Conservation (phyloP, 83 land plant species). For the Larix sibirica region DNA sequence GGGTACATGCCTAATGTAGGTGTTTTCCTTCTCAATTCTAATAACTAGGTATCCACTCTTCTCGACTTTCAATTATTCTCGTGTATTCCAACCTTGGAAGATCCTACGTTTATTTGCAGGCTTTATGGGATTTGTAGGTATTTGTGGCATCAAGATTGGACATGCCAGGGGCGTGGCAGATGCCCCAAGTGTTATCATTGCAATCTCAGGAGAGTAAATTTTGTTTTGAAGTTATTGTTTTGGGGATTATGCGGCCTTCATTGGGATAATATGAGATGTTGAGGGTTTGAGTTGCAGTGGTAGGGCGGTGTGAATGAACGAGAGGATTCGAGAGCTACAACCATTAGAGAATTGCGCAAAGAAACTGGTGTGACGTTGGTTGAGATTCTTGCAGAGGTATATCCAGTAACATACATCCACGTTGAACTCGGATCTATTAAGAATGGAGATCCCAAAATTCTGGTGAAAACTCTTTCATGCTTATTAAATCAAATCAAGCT, state of each 20-base stretch:
- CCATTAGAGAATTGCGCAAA: conserved; percentile 81
- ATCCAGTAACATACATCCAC: too few relatives aligned
- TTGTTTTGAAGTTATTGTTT: neutral
- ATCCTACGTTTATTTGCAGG: neutral
- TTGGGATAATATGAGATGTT: neutral
- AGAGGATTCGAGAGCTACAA: conserved; percentile 88
- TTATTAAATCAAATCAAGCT: too few relatives aligned
- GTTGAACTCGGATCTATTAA: too few relatives aligned
- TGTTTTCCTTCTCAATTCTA: conserved; percentile 29
- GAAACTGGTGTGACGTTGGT: conserved; percentile 92
- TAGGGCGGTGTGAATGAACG: conserved; percentile 94
- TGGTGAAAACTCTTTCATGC: too few relatives aligned
- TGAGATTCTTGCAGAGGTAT: conserved; percentile 79
- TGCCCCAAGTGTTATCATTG: conserved; percentile 82
- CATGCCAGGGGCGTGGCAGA: conserved; percentile 91
- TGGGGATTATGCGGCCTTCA: too few relatives aligned
- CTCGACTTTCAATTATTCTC: neutral
- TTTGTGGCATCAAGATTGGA: conserved; percentile 89
- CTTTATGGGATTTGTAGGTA: conserved; percentile 44
- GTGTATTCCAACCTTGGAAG: too few relatives aligned
- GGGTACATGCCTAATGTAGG: conserved; percentile 39
- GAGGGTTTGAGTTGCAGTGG: neutral
- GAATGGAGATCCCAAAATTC: too few relatives aligned
- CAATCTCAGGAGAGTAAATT: neutral
- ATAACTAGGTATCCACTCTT: conserved; percentile 20